Evolutionary conservation across 306 rosid species (phyloP), one percentile per base, ranked within the genome.

Genomic region (Quercus variabilis): DNA sequence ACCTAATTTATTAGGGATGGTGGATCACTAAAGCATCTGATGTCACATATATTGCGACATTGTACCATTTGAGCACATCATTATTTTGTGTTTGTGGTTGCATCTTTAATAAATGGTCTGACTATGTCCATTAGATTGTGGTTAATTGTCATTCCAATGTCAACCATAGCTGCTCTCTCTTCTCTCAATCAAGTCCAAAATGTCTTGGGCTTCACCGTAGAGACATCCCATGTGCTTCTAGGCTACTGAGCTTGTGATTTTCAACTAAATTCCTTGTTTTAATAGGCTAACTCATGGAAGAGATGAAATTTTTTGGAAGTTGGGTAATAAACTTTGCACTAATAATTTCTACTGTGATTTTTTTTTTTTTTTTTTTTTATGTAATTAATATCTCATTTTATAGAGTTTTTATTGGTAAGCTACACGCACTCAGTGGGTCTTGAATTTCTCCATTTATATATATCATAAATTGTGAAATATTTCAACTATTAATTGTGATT

Each of bases 401-500:
- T 25, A 25, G 65, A 33, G 5, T 35, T 63, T 68, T 9, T 6
- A 19, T 15, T 33, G 51, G 33, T 33, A 21, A 17, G 41, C 8
- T 41, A 41, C 43, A 41, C 0, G 51, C 23, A 67, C 33, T 67
- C 35, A 18, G 14, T 31, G 35, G n/a, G 17, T 5, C 5, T 33
- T 67, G 19, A 6, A 9, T 68, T 35, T 68, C 35, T 5, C 4
- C n/a, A 38, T 33, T 68, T 70, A 26, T 65, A 76, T 33, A 25
- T 15, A 55, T 17, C 54, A 31, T 28, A 74, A 57, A 74, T 69
- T 26, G 51, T 74, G 6, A 63, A 68, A 55, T 73, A 51, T 59
- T 62, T 76, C 68, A 68, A 59, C 43, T 83, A 63, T 71, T 25
- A 58, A 19, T 69, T 70, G 7, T 76, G 76, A 77, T 82, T 51